phyloP scores from a whole-genome alignment of 75 land plant species.

The Selaginella tamariscina region DNA sequence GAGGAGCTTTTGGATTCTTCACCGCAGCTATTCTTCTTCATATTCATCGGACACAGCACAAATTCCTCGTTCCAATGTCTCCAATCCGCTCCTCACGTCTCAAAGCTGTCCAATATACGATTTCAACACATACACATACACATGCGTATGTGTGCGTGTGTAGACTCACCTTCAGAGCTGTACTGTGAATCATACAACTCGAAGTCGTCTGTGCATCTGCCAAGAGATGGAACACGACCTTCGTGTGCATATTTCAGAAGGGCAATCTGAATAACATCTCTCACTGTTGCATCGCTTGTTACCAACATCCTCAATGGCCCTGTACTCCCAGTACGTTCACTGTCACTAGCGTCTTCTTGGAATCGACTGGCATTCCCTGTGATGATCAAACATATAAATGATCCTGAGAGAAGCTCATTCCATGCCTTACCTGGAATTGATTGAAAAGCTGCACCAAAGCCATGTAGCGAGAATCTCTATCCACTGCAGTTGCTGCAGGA shows the following conservation, averaged over 20 bases:
- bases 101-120: neutral
- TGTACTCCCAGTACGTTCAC: constrained; percentile 4
- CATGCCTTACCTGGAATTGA: constrained; percentile 14
- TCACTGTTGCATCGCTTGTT: neutral
- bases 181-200: constrained; percentile 5
- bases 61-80: neutral
- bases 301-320: constrained; percentile 11
- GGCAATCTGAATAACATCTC: neutral
- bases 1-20: constrained; percentile 4
- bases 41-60: neutral
- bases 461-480: neutral
- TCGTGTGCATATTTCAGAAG: constrained; percentile 8
- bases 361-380: constrained; percentile 11
- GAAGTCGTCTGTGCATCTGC: neutral
- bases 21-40: neutral
- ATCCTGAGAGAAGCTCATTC: too few relatives aligned
- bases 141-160: neutral
- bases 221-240: constrained; percentile 4
- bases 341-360: constrained; percentile 2
- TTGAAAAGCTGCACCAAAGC: constrained; percentile 8
- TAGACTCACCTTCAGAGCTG: constrained; percentile 5
- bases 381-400: neutral
- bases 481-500: neutral
- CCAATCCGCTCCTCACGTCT: neutral
- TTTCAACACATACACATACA: neutral